Evolutionary conservation across 2,329 filamentous ascomycete species (phyloP).

Genomic region (Orbilia oligospora): DNA sequence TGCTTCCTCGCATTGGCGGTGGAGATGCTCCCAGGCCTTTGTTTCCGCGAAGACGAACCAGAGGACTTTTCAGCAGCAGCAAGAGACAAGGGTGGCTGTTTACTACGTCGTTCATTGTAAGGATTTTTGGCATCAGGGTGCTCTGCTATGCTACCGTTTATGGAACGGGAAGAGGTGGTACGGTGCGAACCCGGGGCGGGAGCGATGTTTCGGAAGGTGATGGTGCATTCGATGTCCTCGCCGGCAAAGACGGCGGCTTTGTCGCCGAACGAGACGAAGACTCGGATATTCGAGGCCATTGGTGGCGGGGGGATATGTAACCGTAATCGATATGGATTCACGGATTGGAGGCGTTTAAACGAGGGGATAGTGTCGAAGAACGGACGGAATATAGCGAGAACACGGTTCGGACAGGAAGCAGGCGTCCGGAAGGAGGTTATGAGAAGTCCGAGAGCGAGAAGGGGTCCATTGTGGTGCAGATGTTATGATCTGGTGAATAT

Average conservation of each 20-base stretch:
- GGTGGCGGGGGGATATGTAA: background rate
- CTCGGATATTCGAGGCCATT: slow-evolving; percentile 79
- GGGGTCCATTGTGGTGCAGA: slow-evolving; percentile 20
- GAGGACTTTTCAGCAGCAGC: slow-evolving; percentile 59
- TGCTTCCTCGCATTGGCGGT: slow-evolving; percentile 72
- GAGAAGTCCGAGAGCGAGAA: slow-evolving; percentile 26
- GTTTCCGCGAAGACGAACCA: slow-evolving; percentile 56
- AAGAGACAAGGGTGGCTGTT: slow-evolving; percentile 61
- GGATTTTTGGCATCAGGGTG: slow-evolving; percentile 39
- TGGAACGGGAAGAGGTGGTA: slow-evolving; percentile 62
- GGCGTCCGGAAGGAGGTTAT: slow-evolving; percentile 7
- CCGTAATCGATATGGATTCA: background rate
- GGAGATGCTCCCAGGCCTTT: slow-evolving; percentile 66
- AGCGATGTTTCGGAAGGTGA: slow-evolving; percentile 92
- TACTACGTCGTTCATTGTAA: slow-evolving; percentile 56
- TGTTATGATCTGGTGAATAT: slow-evolving; percentile 13
- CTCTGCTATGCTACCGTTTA: slow-evolving; percentile 55
- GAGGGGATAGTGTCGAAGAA: background rate
- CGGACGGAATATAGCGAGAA: background rate
- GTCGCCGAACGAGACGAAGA: slow-evolving; percentile 95
- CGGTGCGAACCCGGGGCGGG: slow-evolving; percentile 67
- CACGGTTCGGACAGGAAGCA: background rate
- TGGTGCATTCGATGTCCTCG: slow-evolving; percentile 94
- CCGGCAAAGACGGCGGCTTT: slow-evolving; percentile 90
- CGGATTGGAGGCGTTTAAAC: background rate